Conservation (phyloP, 345 rosid genomes). For the Linum tenue region DNA sequence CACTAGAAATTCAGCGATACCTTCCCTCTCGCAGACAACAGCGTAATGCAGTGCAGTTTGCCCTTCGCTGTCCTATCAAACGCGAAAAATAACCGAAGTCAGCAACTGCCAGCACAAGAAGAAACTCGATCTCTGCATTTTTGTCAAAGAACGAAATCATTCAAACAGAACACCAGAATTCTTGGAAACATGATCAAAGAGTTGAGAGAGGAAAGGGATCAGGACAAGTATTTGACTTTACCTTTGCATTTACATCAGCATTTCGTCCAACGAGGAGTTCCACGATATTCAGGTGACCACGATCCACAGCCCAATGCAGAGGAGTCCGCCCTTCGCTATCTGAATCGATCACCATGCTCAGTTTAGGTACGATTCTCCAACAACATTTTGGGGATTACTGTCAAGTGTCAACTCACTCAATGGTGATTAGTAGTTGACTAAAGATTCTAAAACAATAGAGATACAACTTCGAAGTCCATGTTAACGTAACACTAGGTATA, state of each 20-base stretch:
- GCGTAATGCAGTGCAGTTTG: slow-evolving; percentile 94
- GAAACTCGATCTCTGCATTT: neutral
- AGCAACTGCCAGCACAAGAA: neutral
- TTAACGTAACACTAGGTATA: neutral
- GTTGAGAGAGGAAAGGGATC: neutral
- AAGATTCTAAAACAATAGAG: neutral
- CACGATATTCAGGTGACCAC: slow-evolving; percentile 51
- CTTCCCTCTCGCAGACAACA: slow-evolving; percentile 76
- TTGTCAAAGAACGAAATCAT: too few species aligned
- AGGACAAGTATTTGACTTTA: slow-evolving; percentile 9
- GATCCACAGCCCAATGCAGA: slow-evolving; percentile 96
- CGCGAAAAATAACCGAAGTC: slow-evolving; percentile 2
- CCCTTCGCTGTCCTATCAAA: slow-evolving; percentile 78
- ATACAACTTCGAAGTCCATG: neutral
- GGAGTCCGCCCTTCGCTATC: slow-evolving; percentile 92
- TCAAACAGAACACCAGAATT: too few species aligned
- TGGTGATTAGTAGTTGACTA: neutral
- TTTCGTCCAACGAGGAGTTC: slow-evolving; percentile 52
- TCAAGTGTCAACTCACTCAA: neutral
- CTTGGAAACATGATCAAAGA: neutral
- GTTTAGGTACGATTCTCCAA: neutral
- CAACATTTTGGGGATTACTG: neutral
- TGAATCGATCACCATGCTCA: slow-evolving; percentile 24
- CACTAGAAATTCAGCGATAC: slow-evolving; percentile 65
- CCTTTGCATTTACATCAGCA: slow-evolving; percentile 80